Base-by-base conservation (phyloP, 2,329 filamentous ascomycete genomes). In the Escovopsis sp. region DNA sequence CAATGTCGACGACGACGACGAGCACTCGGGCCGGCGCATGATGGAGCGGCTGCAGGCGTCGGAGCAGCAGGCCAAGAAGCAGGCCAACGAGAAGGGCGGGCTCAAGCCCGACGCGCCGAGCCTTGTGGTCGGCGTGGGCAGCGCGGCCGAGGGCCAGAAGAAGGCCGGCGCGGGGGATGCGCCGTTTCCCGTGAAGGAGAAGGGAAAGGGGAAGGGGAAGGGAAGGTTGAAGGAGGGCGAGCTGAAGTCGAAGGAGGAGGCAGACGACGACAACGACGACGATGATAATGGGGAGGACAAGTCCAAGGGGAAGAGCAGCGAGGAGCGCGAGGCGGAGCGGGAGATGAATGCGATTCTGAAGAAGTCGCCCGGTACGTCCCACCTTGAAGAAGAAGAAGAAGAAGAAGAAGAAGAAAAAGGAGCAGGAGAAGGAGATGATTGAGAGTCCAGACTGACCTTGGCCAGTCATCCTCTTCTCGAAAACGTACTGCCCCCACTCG, bases 401-500 rank as follows among this genome's bases (percentile, higher is more conserved):
- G n/a, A n/a, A n/a, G n/a, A n/a, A n/a, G n/a, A n/a, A n/a, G n/a
- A n/a, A n/a, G n/a, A n/a, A n/a, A n/a, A n/a, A n/a, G n/a, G n/a
- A n/a, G n/a, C n/a, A n/a, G n/a, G n/a, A n/a, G n/a, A n/a, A n/a
- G n/a, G n/a, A n/a, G n/a, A n/a, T 26, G 15, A 3, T 19, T 36
- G 36, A 15, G 36, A 38, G 3, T 11, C n/a, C n/a, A 35, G 12
- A 4, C n/a, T n/a, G 8, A 26, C 18, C 26, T 26, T 26, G 12
- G 18, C 19, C 50, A 91, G 86, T 96, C 46, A 84, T 95, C 59
- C 85, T 98, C 53, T 96, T 96, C 67, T 94, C 87, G 49, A 96
- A 98, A 63, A 77, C 83, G 1, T 94, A 89, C 65, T 98, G 91
- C 61, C 86, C 83, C 1, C 81, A 75, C 64, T 95, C 87, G 41